Base-by-base conservation (phyloP, 257 asterid species). In the Fraxinus americana region DNA sequence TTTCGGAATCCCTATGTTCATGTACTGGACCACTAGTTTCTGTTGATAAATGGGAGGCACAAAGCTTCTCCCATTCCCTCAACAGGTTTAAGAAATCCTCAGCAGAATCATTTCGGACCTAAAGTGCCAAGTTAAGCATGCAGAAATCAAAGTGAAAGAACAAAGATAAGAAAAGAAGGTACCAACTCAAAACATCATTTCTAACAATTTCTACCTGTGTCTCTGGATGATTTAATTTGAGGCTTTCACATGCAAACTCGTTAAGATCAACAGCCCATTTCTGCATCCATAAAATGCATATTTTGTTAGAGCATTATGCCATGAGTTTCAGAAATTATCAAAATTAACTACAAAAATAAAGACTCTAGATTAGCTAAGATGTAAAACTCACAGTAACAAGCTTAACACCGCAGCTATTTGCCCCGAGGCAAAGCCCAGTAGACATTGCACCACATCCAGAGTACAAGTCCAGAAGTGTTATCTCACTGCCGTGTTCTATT, bases 361-460 rank as follows among this genome's bases (percentile, higher is more conserved):
- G 63, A 54, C 4, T 61, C 27, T 1, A 30, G 38, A 30, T 27
- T 72, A 14, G 1, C 11, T 75, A 10, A 27, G 5, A 32, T 36
- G 30, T 14, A 77, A 43, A 70, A 80, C 93, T 81, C 86, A 94
- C 96, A 0, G 97, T 89, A 17, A 89, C 90, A 32, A 92, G 92
- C 23, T 88, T 89, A 17, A 88, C 97, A 1, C 93, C 97, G 13
- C 71, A 35, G 50, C 82, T 85, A 35, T 85, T 88, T 21, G 97
- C 95, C 72, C 98, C 98, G 5, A 94, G 78, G 73, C 95, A 90
- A 30, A 94, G 87, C 16, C 98, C 97, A 0, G 97, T 94, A 4
- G 97, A 91, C 99, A 94, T 94, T 21, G 90, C 99, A 21, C 98
- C 99, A 85, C 99, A 94, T 17, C 99, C 98, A 5, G 98, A 82